Conservation (phyloP, 225 moss, liverwort and hornwort genomes). For the Lunularia cruciata region DNA sequence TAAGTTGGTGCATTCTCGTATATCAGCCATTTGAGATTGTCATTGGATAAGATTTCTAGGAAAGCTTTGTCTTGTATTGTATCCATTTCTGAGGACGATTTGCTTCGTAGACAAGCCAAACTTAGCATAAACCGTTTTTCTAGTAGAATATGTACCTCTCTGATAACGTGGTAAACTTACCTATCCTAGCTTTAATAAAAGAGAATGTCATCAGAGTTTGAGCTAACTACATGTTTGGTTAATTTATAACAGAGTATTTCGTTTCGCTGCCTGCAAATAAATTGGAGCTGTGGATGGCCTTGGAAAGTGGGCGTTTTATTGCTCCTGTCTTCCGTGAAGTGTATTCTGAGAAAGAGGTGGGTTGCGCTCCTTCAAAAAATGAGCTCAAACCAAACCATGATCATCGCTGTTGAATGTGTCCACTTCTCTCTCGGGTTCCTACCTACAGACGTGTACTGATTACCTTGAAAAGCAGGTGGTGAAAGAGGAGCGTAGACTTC, state of each 20-base stretch:
- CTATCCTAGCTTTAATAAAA: too few species aligned
- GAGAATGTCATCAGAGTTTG: too few species aligned
- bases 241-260: constrained; percentile 46
- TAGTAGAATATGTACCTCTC: too few species aligned
- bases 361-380: background rate
- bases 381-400: background rate
- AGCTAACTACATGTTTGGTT: background rate
- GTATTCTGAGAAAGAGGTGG: constrained; percentile 44
- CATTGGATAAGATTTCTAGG: too few species aligned
- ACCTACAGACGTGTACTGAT: background rate
- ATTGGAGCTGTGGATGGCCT: constrained; percentile 48
- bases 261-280: constrained; percentile 43
- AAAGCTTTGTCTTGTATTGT: too few species aligned
- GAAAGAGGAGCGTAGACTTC: constrained; percentile 43
- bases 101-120: too few species aligned
- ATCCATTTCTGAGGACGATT: too few species aligned
- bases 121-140: too few species aligned
- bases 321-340: constrained; percentile 45
- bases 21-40: too few species aligned
- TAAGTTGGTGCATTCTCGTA: too few species aligned
- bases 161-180: too few species aligned
- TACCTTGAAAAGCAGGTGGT: constrained; percentile 28
- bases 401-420: background rate
- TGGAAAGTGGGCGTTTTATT: constrained; percentile 47
- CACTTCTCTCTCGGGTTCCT: background rate